A percentile compares a stretch with the other conserved stretches of the same genome.
Conservation (phyloP, 306 rosid genomes). For the Betula pendula region DNA sequence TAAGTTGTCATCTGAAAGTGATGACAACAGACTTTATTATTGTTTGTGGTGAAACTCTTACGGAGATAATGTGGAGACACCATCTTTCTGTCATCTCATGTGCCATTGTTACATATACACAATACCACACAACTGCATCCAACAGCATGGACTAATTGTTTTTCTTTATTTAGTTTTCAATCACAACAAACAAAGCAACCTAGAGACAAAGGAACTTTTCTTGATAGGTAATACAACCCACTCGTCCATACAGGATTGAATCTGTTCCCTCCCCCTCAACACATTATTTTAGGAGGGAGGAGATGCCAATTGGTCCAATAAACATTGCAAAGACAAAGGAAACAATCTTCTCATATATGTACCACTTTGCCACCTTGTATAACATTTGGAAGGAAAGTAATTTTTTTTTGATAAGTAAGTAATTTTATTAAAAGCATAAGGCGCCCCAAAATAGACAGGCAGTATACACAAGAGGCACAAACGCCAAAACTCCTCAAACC, state of each 20-base stretch:
- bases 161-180: not conserved
- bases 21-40: not conserved
- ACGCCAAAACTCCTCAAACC: too few species aligned
- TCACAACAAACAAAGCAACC: not conserved
- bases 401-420: too few species aligned
- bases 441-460: too few species aligned
- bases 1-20: not conserved
- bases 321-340: not conserved
- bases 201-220: not conserved
- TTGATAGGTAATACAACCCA: not conserved
- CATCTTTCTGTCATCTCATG: not conserved
- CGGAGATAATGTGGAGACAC: not conserved
- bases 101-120: not conserved
- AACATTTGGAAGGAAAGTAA: not conserved
- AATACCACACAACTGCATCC: not conserved
- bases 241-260: not conserved
- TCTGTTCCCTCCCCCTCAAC: not conserved
- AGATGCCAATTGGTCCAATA: not conserved
- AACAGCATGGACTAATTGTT: not conserved
- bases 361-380: not conserved
- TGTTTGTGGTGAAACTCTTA: not conserved
- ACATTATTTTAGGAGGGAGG: not conserved
- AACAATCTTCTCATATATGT: not conserved
- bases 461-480: too few species aligned
- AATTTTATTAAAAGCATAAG: too few species aligned